Evolutionary conservation across 1,284 basidiomycete genomes (phyloP).

Genomic region (Tilletia caries): DNA sequence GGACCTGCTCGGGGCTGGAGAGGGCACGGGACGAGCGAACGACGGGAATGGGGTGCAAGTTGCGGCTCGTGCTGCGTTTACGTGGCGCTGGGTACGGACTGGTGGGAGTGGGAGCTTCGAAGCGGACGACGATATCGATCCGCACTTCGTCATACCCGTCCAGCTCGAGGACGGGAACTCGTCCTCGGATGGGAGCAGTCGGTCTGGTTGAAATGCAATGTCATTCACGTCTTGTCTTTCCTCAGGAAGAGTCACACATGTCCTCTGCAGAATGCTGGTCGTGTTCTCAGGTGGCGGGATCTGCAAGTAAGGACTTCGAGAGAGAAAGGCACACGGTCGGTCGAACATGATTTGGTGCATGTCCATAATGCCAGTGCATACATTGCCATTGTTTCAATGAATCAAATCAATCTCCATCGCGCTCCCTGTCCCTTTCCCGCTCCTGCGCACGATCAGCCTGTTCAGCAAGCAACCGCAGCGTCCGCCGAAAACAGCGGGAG

Average conservation of each 20-base stretch:
- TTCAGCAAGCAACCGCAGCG: slow-evolving; percentile 3
- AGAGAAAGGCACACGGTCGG: too few species aligned
- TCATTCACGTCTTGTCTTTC: background rate
- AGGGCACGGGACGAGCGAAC: too few species aligned
- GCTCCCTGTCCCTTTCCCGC: background rate
- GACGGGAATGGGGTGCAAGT: too few species aligned
- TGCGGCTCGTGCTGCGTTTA: background rate
- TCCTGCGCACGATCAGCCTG: background rate
- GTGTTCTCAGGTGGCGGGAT: too few species aligned
- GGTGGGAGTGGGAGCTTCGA: slow-evolving; percentile 5
- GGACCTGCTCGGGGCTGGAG: too few species aligned
- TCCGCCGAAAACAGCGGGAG: slow-evolving; percentile 1
- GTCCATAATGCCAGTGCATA: too few species aligned
- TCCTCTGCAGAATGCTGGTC: too few species aligned
- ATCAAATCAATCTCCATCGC: too few species aligned
- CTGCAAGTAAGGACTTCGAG: too few species aligned
- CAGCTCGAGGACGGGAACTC: slow-evolving; percentile 29
- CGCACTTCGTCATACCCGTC: slow-evolving; percentile 40
- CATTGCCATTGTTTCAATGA: too few species aligned
- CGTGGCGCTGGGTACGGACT: slow-evolving; percentile 11
- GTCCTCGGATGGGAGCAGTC: slow-evolving; percentile 1
- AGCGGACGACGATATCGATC: slow-evolving; percentile 33
- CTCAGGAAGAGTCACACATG: too few species aligned
- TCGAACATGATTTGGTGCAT: too few species aligned
- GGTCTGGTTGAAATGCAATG: background rate